A percentile compares a stretch with the other conserved stretches of the same genome.
phyloP scores from a whole-genome alignment of 306 rosid species.

The Gynostemma pentaphyllum region DNA sequence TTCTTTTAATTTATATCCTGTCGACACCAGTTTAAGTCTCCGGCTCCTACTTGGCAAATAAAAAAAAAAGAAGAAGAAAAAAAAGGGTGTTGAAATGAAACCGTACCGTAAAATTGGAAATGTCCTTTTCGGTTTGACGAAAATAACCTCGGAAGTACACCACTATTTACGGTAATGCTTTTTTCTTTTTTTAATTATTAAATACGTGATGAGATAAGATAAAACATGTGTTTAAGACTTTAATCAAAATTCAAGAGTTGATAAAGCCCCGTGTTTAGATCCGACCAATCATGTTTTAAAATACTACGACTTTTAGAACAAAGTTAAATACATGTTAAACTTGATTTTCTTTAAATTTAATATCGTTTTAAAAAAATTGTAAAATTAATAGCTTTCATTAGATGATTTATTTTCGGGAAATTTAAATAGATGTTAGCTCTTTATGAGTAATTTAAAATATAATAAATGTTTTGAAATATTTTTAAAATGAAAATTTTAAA shows the following conservation, averaged over 20 bases:
- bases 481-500: too few relatives aligned
- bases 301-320: too few relatives aligned
- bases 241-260: neutral
- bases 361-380: too few relatives aligned
- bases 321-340: too few relatives aligned
- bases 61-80: too few relatives aligned
- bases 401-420: too few relatives aligned
- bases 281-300: conserved; percentile 29
- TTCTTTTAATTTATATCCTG: too few relatives aligned
- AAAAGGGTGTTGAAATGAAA: neutral
- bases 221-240: neutral
- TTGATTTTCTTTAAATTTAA: too few relatives aligned
- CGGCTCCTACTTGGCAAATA: neutral
- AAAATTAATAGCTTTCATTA: too few relatives aligned
- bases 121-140: neutral
- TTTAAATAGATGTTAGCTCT: too few relatives aligned
- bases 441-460: too few relatives aligned
- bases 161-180: neutral
- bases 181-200: neutral
- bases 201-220: neutral
- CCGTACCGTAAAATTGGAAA: neutral
- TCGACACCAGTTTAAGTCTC: neutral
- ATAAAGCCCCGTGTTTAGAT: neutral
- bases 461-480: too few relatives aligned
- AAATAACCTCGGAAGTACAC: neutral